These are phyloP conservation scores for Isabelozyma heimii DNA, from an alignment of 805 yeast species.

Conservation along the genomic window DNA sequence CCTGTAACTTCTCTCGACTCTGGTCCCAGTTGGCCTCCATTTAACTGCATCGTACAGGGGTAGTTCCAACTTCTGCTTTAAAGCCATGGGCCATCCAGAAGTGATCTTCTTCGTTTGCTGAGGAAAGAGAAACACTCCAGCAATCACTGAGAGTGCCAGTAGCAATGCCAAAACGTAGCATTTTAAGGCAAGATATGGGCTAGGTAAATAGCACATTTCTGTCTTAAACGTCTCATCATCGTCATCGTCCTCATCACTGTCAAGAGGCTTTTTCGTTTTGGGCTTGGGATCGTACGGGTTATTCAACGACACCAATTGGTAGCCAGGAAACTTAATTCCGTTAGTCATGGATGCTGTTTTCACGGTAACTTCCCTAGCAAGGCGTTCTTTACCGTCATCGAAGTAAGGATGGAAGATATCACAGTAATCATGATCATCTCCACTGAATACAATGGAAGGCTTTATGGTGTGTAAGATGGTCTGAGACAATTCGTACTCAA, in stretches of 20 bases:
- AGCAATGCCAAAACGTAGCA: conserved; percentile 1
- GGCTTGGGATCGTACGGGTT: conserved; percentile 33
- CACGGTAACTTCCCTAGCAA: conserved; percentile 75
- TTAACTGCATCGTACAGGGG: conserved; percentile 7
- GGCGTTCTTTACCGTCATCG: conserved; percentile 14
- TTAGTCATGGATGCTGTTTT: conserved; percentile 91
- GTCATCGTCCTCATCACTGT: not conserved
- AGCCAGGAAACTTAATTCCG: conserved; percentile 84
- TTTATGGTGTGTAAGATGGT: conserved; percentile 54
- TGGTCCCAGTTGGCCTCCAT: conserved; percentile 7
- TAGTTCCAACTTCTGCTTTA: not conserved
- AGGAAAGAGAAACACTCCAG: conserved; percentile 17
- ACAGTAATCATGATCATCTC: conserved; percentile 98
- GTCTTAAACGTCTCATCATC: conserved; percentile 31
- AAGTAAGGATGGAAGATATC: conserved; percentile 56
- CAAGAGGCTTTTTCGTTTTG: not conserved
- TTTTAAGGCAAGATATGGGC: conserved; percentile 37
- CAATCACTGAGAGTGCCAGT: conserved; percentile 6
- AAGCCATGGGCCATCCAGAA: not conserved
- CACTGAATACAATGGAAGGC: conserved; percentile 77
- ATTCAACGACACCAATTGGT: conserved; percentile 72
- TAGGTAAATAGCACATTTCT: conserved; percentile 54
- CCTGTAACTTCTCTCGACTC: conserved; percentile 1
- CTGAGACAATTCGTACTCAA: conserved; percentile 58
- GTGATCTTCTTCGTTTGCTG: not conserved